Evolutionary conservation across 2,329 filamentous ascomycete species (phyloP).

Genomic region (Rhinocladiella mackenziei): DNA sequence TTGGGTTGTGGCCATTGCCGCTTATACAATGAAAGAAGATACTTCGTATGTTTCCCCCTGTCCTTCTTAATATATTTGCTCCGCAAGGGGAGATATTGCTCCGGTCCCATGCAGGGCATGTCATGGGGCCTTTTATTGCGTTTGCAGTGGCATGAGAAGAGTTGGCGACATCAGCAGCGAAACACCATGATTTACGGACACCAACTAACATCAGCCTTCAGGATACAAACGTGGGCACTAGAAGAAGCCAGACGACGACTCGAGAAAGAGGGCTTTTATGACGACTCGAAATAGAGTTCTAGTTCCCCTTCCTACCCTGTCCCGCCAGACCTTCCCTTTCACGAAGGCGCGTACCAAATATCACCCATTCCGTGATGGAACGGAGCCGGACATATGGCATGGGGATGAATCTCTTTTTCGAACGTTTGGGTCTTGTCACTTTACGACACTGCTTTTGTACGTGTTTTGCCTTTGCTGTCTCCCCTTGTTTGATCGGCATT

Average conservation of each 20-base stretch:
- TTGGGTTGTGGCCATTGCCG: conserved; percentile 67
- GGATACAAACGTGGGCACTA: conserved; percentile 98
- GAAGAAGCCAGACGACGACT: conserved; percentile 93
- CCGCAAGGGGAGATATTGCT: not conserved
- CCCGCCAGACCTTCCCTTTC: too few relatives aligned
- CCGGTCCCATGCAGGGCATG: not conserved
- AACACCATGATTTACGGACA: too few relatives aligned
- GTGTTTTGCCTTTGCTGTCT: too few relatives aligned
- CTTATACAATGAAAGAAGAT: conserved; percentile 95
- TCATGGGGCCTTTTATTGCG: not conserved
- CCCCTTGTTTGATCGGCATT: too few relatives aligned
- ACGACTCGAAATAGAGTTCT: conserved; percentile 50
- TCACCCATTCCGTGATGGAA: too few relatives aligned
- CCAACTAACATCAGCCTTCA: conserved; percentile 42
- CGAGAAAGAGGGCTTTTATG: conserved; percentile 90
- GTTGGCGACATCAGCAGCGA: too few relatives aligned
- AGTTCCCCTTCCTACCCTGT: not conserved
- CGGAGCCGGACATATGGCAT: too few relatives aligned
- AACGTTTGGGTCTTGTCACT: too few relatives aligned
- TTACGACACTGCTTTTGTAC: too few relatives aligned
- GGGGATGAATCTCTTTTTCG: too few relatives aligned
- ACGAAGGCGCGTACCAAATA: too few relatives aligned
- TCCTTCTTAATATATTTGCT: not conserved
- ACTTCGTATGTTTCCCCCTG: conserved; percentile 71
- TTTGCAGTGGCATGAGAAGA: too few relatives aligned